phyloP scores from a whole-genome alignment of 139 green algal species.

The Micractinium conductrix region DNA sequence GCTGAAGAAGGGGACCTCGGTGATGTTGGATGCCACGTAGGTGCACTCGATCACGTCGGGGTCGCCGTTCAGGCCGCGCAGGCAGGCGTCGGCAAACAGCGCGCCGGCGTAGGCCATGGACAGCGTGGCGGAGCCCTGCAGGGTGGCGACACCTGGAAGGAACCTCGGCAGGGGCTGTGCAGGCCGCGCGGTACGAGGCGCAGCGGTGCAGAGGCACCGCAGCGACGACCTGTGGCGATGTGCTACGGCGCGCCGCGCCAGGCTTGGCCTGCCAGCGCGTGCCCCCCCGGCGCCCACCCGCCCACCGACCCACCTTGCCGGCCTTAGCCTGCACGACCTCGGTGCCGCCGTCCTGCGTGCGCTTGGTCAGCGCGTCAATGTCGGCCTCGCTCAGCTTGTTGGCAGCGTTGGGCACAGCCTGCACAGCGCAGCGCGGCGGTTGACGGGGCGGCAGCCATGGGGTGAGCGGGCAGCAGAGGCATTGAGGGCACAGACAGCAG shows the following conservation, averaged over 20 bases:
- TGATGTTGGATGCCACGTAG: slow-evolving; percentile 89
- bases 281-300: no score
- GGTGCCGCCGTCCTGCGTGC: slow-evolving; percentile 98
- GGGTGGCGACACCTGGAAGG: background rate
- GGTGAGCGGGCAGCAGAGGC: no score
- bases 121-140: slow-evolving; percentile 80
- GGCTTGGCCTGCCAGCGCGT: no score
- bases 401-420: slow-evolving; percentile 57
- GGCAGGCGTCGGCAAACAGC: slow-evolving; percentile 92
- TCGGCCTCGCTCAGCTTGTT: slow-evolving; percentile 75
- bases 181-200: background rate
- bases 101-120: slow-evolving; percentile 99
- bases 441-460: no score
- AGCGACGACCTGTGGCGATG: background rate
- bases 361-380: slow-evolving; percentile 93
- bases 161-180: background rate
- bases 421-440: no score
- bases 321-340: slow-evolving; percentile 98
- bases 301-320: slow-evolving; percentile 56
- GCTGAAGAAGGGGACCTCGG: slow-evolving; percentile 92
- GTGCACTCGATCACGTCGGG: slow-evolving; percentile 82
- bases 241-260: no score
- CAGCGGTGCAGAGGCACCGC: background rate
- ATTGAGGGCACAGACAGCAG: background rate
- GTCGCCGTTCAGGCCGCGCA: slow-evolving; percentile 93